phyloP scores from a whole-genome alignment of 164 flowering plant genomes.

The Liriodendron chinense region DNA sequence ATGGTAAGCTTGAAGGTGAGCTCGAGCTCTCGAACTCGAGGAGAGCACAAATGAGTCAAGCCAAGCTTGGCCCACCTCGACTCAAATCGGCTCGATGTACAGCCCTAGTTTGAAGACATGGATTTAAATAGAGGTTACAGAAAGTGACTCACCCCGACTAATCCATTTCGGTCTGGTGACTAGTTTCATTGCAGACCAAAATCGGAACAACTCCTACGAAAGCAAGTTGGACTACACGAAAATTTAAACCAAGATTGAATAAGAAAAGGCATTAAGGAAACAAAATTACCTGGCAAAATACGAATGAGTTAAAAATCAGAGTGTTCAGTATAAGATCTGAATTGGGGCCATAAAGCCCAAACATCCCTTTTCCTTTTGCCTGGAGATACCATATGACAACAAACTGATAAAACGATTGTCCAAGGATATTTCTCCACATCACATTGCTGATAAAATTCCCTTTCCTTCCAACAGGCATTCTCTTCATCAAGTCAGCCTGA shows the following conservation, averaged over 20 bases:
- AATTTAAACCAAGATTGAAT: neutral
- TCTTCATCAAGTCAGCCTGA: conserved; percentile 73
- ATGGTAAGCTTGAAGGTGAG: too few species aligned
- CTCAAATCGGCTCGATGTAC: too few species aligned
- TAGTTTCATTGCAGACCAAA: too few species aligned
- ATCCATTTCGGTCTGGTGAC: too few species aligned
- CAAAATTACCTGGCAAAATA: conserved; percentile 80
- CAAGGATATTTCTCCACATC: conserved; percentile 96
- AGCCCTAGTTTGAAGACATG: too few species aligned
- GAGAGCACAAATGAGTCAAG: too few species aligned
- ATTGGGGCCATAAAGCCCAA: conserved; percentile 62
- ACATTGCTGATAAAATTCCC: conserved; percentile 85
- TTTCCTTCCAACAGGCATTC: conserved; percentile 85
- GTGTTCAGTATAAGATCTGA: conserved; percentile 75
- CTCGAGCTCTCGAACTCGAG: too few species aligned
- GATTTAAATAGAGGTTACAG: too few species aligned
- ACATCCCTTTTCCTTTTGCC: conserved; percentile 55
- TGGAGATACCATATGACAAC: conserved; percentile 81
- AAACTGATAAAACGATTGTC: conserved; percentile 86
- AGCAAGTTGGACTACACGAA: too few species aligned
- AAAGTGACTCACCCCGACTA: too few species aligned
- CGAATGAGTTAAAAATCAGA: conserved; percentile 81
- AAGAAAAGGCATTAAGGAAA: neutral
- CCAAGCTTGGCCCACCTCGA: too few species aligned
- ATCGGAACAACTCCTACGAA: too few species aligned